phyloP scores from a whole-genome alignment of 2,329 filamentous ascomycete species.

The Trichothecium roseum region DNA sequence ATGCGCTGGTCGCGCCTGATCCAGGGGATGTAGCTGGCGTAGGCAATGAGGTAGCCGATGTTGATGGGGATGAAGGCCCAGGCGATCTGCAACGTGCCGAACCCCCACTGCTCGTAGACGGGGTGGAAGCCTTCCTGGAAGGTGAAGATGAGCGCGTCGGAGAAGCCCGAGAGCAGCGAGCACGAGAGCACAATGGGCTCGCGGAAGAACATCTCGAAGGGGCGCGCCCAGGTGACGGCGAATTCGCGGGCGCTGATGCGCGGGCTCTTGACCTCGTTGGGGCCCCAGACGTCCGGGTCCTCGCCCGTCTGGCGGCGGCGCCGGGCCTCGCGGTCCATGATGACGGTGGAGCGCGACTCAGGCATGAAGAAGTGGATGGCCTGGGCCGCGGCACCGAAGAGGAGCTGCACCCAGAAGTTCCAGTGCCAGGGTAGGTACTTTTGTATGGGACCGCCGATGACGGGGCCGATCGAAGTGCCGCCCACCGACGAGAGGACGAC shows the following conservation, averaged over 20 bases:
- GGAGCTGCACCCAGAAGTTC: constrained; percentile 78
- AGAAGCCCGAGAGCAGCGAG: constrained; percentile 62
- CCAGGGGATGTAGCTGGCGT: constrained; percentile 45
- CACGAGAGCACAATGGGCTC: constrained; percentile 64
- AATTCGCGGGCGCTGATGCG: constrained; percentile 49
- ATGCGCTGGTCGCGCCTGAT: constrained; percentile 37
- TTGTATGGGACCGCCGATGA: constrained; percentile 66
- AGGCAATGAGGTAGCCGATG: constrained; percentile 56
- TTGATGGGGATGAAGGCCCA: constrained; percentile 56
- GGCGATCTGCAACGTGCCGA: constrained; percentile 44
- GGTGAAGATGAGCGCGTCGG: constrained; percentile 67
- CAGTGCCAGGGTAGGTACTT: constrained; percentile 52
- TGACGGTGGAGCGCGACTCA: constrained; percentile 64
- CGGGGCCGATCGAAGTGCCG: constrained; percentile 64
- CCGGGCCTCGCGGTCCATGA: constrained; percentile 73
- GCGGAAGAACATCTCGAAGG: constrained; percentile 62
- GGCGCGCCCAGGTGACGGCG: constrained; percentile 46
- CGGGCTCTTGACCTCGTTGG: constrained; percentile 51
- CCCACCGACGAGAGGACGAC: constrained; percentile 72
- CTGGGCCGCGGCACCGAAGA: constrained; percentile 63
- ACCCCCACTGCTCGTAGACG: constrained; percentile 58
- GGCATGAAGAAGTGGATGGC: constrained; percentile 59
- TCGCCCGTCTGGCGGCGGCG: constrained; percentile 47
- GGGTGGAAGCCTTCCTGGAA: constrained; percentile 61
- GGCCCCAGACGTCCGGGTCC: constrained; percentile 55